phyloP scores from a whole-genome alignment of 1,284 basidiomycete genomes.

The Cryptococcus sp. region DNA sequence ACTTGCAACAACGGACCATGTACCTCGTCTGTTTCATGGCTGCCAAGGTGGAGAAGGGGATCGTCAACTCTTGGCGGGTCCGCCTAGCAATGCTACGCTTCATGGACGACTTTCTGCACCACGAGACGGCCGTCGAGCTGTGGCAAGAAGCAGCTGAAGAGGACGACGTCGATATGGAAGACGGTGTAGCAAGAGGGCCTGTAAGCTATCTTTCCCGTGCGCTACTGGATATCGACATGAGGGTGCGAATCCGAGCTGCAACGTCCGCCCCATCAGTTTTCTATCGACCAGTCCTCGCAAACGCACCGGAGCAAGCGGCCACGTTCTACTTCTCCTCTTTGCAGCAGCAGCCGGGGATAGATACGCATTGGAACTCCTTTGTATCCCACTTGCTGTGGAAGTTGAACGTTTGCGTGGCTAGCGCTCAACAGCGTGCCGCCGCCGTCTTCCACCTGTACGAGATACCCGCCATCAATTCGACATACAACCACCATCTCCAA shows the following conservation, averaged over 20 bases:
- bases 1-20: slow-evolving; percentile 58
- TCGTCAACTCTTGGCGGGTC: slow-evolving; percentile 66
- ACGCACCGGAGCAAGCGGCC: slow-evolving; percentile 16
- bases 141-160: slow-evolving; percentile 34
- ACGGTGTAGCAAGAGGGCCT: slow-evolving; percentile 14
- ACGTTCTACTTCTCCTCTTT: slow-evolving; percentile 31
- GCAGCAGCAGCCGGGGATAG: slow-evolving; percentile 18
- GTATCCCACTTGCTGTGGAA: slow-evolving; percentile 75
- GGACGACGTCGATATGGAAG: slow-evolving; percentile 29
- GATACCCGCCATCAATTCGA: slow-evolving; percentile 57
- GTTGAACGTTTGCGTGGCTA: slow-evolving; percentile 80
- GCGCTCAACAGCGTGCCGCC: slow-evolving; percentile 75
- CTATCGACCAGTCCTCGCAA: slow-evolving; percentile 29
- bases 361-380: slow-evolving; percentile 63
- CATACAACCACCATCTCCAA: slow-evolving; percentile 66
- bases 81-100: slow-evolving; percentile 69
- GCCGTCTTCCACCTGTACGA: slow-evolving; percentile 87
- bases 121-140: slow-evolving; percentile 58
- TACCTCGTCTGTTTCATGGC: slow-evolving; percentile 63
- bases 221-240: slow-evolving; percentile 75
- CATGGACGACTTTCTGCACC: slow-evolving; percentile 64
- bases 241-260: slow-evolving; percentile 78
- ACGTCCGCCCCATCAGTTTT: slow-evolving; percentile 59
- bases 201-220: slow-evolving; percentile 59
- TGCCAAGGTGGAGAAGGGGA: slow-evolving; percentile 54